phyloP scores from a whole-genome alignment of 1,284 basidiomycete genomes.

The Pyrrhoderma noxium region DNA sequence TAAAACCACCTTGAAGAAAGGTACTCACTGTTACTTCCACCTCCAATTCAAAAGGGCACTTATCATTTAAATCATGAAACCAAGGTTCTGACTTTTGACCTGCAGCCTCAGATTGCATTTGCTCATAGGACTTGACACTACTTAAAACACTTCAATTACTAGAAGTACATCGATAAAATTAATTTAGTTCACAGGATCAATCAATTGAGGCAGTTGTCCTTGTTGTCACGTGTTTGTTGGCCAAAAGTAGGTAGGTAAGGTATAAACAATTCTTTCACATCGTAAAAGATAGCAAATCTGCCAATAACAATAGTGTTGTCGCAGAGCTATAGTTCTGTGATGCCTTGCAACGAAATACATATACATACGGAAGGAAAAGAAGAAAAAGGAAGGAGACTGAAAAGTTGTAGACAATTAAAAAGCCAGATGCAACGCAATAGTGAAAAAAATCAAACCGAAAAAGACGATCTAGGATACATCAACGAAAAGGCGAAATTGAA shows the following conservation, averaged over 20 bases:
- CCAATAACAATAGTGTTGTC: no score
- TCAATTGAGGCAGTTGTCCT: no score
- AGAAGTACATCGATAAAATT: no score
- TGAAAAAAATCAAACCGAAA: constrained; percentile 1
- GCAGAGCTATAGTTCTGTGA: not conserved
- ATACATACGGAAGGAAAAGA: constrained; percentile 10
- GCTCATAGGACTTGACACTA: no score
- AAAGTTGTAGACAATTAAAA: constrained; percentile 10
- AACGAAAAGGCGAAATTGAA: constrained; percentile 14
- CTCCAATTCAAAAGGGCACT: constrained; percentile 11
- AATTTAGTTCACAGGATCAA: no score
- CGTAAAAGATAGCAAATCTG: no score
- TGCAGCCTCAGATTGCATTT: no score
- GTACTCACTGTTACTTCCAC: constrained; percentile 10
- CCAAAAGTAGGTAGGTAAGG: no score
- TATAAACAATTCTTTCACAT: no score
- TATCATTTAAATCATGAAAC: constrained; percentile 2
- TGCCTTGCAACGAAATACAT: constrained; percentile 11
- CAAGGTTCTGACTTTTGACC: not conserved
- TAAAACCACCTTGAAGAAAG: no score
- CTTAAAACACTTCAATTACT: no score
- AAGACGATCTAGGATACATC: constrained; percentile 12
- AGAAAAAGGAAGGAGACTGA: constrained; percentile 1
- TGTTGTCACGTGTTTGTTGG: no score
- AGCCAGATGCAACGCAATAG: constrained; percentile 4